Percentiles rank a stretch among this genome's conserved stretches.
Evolutionary conservation across 768 basidiomycete genomes (phyloP).

Genomic region (Agaricus subrufescens): DNA sequence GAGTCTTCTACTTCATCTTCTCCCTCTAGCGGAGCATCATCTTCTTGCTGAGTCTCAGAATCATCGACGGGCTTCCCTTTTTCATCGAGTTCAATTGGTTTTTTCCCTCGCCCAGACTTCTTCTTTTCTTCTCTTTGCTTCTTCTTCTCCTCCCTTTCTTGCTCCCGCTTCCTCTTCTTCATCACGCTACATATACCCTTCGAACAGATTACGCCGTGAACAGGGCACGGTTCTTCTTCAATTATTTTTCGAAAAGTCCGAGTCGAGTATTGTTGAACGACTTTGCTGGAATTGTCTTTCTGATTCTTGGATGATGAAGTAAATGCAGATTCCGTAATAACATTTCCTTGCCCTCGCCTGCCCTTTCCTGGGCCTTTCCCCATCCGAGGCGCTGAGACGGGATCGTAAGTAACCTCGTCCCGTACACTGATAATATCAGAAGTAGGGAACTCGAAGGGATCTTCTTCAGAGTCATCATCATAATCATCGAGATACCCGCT

Average conservation of each 20-base stretch:
- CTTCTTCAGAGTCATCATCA: neutral
- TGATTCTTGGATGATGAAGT: neutral
- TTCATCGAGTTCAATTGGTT: neutral
- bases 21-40: neutral
- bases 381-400: neutral
- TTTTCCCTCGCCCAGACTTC: neutral
- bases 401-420: neutral
- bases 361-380: neutral
- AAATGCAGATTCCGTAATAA: neutral
- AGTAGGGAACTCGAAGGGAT: neutral
- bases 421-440: neutral
- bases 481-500: neutral
- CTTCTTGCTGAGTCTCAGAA: neutral
- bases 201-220: conserved; percentile 1
- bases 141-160: neutral
- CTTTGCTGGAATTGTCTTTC: conserved; percentile 1
- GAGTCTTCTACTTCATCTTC: neutral
- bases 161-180: conserved; percentile 4
- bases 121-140: neutral
- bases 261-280: neutral
- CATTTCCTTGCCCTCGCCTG: neutral
- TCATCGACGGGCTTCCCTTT: neutral
- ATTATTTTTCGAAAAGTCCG: conserved; percentile 5
- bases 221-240: neutral
- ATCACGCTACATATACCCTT: conserved; percentile 8